Evolutionary conservation across 2,329 filamentous ascomycete genomes (phyloP).

Genomic region (Sclerotinia spermophila): DNA sequence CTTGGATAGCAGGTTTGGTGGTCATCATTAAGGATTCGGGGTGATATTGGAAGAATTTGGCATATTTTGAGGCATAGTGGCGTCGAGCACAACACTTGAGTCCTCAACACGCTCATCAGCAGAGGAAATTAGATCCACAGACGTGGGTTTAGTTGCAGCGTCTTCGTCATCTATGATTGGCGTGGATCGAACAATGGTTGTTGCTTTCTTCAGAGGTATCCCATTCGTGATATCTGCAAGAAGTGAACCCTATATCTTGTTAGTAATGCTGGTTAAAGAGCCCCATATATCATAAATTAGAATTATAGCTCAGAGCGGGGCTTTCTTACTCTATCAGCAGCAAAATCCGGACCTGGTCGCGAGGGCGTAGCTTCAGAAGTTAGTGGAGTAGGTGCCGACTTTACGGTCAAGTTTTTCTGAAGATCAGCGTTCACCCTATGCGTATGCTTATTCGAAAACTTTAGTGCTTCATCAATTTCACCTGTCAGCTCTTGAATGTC

Average conservation of each 20-base stretch:
- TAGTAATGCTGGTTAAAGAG: neutral
- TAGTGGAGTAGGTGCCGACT: neutral
- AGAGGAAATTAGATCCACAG: neutral
- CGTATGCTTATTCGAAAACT: conserved; percentile 35
- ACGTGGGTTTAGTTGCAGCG: neutral
- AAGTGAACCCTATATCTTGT: neutral
- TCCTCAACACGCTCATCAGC: neutral
- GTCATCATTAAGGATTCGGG: neutral
- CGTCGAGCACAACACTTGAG: neutral
- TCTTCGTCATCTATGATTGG: neutral
- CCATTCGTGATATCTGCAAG: conserved; percentile 1
- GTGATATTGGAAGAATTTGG: neutral
- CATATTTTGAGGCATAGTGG: conserved; percentile 12
- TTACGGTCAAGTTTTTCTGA: conserved; percentile 17
- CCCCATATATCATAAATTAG: neutral
- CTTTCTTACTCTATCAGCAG: neutral
- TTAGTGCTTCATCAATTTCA: conserved; percentile 38
- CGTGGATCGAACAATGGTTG: neutral
- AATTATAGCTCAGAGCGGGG: neutral
- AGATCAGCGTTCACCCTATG: conserved; percentile 31
- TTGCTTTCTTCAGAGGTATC: neutral
- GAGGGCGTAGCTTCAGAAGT: neutral
- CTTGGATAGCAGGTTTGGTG: neutral
- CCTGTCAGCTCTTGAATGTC: conserved; percentile 39
- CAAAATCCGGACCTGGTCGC: neutral